phyloP scores from a whole-genome alignment of 2,329 filamentous ascomycete genomes.

The Monosporascus sp. region DNA sequence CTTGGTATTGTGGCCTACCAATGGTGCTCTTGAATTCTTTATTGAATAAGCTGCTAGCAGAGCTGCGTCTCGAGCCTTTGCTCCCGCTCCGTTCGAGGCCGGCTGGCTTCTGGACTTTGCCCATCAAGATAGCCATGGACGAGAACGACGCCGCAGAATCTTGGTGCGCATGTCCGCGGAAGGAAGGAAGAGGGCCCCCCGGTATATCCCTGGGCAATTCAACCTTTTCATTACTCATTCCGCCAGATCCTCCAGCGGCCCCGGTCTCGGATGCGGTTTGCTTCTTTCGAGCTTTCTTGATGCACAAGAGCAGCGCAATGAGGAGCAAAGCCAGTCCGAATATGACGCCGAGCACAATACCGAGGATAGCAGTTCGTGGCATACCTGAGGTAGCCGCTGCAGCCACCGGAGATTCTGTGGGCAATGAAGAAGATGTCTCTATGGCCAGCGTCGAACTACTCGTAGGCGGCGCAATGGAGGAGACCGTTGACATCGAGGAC shows the following conservation, averaged over 20 bases:
- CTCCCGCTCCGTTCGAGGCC: conserved; percentile 49
- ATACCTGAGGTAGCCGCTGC: conserved; percentile 23
- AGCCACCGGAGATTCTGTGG: not conserved
- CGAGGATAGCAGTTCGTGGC: conserved; percentile 60
- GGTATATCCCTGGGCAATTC: conserved; percentile 38
- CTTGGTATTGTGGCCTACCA: conserved; percentile 54
- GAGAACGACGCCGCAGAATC: conserved; percentile 55
- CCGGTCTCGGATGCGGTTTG: conserved; percentile 44
- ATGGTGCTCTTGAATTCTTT: conserved; percentile 60
- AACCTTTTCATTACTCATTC: conserved; percentile 53
- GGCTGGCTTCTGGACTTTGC: conserved; percentile 45
- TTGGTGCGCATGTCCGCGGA: conserved; percentile 47
- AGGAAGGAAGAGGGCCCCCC: conserved; percentile 37
- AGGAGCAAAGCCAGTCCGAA: conserved; percentile 67
- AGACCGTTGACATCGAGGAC: conserved; percentile 17
- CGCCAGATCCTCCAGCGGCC: conserved; percentile 38
- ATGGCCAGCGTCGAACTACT: conserved; percentile 11
- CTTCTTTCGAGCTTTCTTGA: conserved; percentile 56
- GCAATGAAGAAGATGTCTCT: conserved; percentile 2
- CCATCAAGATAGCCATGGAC: conserved; percentile 62
- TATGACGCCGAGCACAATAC: conserved; percentile 77
- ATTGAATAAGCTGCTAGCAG: conserved; percentile 52
- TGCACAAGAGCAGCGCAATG: conserved; percentile 64
- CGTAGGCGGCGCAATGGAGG: conserved; percentile 18
- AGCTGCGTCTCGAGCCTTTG: conserved; percentile 48